Evolutionary conservation across 192 early-diverging fungal species (phyloP).

Genomic region (Backusella tarrabulga): DNA sequence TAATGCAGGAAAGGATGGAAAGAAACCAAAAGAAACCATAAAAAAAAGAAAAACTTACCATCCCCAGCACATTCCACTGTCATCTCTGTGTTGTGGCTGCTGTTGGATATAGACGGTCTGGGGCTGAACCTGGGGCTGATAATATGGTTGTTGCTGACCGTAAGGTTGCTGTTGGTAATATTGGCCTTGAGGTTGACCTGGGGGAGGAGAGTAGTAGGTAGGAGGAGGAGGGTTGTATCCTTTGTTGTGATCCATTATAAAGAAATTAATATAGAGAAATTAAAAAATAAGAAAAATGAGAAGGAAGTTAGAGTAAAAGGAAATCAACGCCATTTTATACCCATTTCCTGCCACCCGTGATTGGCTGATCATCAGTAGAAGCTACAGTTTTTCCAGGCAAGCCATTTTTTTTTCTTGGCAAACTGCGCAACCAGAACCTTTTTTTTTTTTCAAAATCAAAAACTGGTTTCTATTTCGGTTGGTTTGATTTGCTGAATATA

Average conservation of each 20-base stretch:
- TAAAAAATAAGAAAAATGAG: neutral
- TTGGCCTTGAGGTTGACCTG: slow-evolving; percentile 11
- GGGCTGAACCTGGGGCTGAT: slow-evolving; percentile 20
- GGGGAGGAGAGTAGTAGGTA: slow-evolving; percentile 16
- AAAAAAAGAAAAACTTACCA: slow-evolving; percentile 16
- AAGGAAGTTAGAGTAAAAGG: neutral
- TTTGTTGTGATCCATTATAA: slow-evolving; percentile 13
- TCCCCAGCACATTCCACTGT: slow-evolving; percentile 19
- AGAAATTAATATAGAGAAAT: neutral
- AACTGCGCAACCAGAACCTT: neutral
- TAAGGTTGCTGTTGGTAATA: neutral
- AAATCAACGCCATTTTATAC: neutral
- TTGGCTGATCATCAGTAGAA: slow-evolving; percentile 2
- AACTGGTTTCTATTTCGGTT: neutral
- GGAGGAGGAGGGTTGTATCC: slow-evolving; percentile 1
- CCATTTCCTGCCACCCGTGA: neutral
- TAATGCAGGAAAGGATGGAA: neutral
- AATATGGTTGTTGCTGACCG: slow-evolving; percentile 20
- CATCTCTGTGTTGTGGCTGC: slow-evolving; percentile 11
- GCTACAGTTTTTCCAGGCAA: neutral
- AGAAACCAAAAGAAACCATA: neutral
- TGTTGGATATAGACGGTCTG: slow-evolving; percentile 30
- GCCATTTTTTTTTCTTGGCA: slow-evolving; percentile 1
- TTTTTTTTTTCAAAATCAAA: neutral
- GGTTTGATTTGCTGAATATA: neutral